A percentile compares a stretch with the other conserved stretches of the same genome.
phyloP scores from a whole-genome alignment of 148 eudicot species.

The Simmondsia chinensis region DNA sequence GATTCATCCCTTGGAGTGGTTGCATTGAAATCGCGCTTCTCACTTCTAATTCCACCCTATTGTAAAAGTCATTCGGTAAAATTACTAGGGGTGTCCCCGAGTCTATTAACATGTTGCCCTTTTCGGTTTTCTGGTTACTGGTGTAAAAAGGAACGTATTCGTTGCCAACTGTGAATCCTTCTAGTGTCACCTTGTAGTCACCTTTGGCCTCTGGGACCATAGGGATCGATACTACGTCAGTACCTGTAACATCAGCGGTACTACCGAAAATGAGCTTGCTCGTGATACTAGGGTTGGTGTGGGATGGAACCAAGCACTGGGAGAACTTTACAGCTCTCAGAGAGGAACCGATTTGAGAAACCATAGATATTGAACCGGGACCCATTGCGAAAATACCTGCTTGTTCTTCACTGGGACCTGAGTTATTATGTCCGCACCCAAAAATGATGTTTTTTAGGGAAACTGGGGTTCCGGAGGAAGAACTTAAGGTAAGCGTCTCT shows the following conservation, averaged over 20 bases:
- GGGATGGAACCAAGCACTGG: slow-evolving; percentile 4
- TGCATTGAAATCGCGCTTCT: background rate
- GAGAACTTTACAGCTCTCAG: slow-evolving; percentile 4
- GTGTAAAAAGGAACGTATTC: background rate
- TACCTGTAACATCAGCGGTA: background rate
- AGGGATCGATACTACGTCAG: slow-evolving; percentile 2
- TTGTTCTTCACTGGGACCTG: background rate
- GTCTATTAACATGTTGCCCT: slow-evolving; percentile 1
- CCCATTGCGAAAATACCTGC: background rate
- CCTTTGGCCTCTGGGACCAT: background rate
- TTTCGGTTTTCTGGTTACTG: background rate
- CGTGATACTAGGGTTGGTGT: background rate
- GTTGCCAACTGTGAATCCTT: slow-evolving; percentile 1
- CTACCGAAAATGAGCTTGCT: background rate
- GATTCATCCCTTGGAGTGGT: background rate
- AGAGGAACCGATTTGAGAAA: slow-evolving; percentile 1
- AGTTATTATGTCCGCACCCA: slow-evolving; percentile 1
- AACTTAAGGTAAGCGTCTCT: background rate
- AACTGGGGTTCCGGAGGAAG: background rate
- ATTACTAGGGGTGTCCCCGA: slow-evolving; percentile 1
- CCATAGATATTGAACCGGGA: background rate
- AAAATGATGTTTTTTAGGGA: background rate
- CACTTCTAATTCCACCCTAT: background rate
- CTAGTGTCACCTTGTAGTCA: background rate
- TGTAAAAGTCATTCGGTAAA: background rate